A percentile compares a stretch with the other conserved stretches of the same genome.
These are phyloP conservation scores for Cordyceps pruinosa DNA, from an alignment of 2,329 filamentous ascomycete species.

Conservation along the genomic window DNA sequence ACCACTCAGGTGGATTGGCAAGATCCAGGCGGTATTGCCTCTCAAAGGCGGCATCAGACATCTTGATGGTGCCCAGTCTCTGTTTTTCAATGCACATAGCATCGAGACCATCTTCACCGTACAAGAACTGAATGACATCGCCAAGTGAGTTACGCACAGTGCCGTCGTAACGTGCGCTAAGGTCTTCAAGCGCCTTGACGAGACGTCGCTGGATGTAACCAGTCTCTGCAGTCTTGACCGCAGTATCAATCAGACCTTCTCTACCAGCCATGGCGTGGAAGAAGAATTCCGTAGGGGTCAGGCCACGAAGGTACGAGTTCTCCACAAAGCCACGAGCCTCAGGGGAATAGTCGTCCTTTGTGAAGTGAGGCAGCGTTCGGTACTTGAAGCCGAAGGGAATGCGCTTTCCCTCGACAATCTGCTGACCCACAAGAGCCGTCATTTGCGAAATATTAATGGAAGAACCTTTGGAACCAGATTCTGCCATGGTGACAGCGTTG, in stretches of 20 bases:
- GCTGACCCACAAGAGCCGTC: conserved; percentile 95
- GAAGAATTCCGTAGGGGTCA: conserved; percentile 96
- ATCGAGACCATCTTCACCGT: conserved; percentile 94
- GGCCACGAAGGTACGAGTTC: conserved; percentile 92
- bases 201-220: conserved; percentile 98
- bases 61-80: conserved; percentile 75
- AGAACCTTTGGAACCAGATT: conserved; percentile 95
- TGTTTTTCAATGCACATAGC: conserved; percentile 92
- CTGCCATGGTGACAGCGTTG: conserved; percentile 94
- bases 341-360: conserved; percentile 97
- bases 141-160: conserved; percentile 95
- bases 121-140: conserved; percentile 94
- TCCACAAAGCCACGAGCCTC: conserved; percentile 97
- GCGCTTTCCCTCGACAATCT: conserved; percentile 96
- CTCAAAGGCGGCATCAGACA: conserved; percentile 71
- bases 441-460: conserved; percentile 99
- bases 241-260: conserved; percentile 98
- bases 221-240: conserved; percentile 98
- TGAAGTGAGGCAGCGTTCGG: conserved; percentile 92
- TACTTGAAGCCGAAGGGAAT: conserved; percentile 99
- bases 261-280: conserved; percentile 99
- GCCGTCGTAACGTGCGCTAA: conserved; percentile 95
- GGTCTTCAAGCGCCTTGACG: conserved; percentile 95
- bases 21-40: conserved; percentile 79
- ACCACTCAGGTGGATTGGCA: conserved; percentile 48